These are phyloP conservation scores for Pharnaceum exiguum DNA, from an alignment of 148 eudicot genomes.

Conservation along the genomic window DNA sequence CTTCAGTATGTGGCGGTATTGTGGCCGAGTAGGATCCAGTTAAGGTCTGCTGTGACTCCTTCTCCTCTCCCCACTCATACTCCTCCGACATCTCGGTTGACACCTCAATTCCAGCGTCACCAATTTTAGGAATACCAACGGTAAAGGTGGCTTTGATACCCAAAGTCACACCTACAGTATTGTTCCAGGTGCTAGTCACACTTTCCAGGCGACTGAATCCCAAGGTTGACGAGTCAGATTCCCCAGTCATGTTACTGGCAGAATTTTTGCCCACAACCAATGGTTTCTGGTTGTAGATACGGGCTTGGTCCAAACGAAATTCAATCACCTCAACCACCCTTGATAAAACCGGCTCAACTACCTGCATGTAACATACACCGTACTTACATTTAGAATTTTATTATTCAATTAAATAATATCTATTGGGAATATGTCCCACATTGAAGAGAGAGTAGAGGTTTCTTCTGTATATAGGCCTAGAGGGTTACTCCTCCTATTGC, in stretches of 20 bases:
- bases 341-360: not conserved
- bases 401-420: too few species aligned
- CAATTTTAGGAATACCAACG: not conserved
- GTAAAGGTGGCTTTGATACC: not conserved
- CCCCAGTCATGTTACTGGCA: not conserved
- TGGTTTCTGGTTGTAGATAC: not conserved
- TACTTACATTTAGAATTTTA: too few species aligned
- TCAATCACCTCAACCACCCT: not conserved
- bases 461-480: too few species aligned
- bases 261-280: not conserved
- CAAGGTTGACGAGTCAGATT: not conserved
- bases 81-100: not conserved
- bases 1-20: too few species aligned
- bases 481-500: too few species aligned
- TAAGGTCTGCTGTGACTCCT: too few species aligned
- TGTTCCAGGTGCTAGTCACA: not conserved
- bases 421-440: too few species aligned
- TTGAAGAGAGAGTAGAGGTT: too few species aligned
- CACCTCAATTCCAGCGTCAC: not conserved
- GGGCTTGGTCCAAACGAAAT: not conserved
- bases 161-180: not conserved
- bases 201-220: not conserved
- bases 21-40: too few species aligned
- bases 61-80: not conserved
- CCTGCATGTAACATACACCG: too few species aligned